phyloP scores from a whole-genome alignment of 2,329 filamentous ascomycete genomes.

The Epichloe sibirici region DNA sequence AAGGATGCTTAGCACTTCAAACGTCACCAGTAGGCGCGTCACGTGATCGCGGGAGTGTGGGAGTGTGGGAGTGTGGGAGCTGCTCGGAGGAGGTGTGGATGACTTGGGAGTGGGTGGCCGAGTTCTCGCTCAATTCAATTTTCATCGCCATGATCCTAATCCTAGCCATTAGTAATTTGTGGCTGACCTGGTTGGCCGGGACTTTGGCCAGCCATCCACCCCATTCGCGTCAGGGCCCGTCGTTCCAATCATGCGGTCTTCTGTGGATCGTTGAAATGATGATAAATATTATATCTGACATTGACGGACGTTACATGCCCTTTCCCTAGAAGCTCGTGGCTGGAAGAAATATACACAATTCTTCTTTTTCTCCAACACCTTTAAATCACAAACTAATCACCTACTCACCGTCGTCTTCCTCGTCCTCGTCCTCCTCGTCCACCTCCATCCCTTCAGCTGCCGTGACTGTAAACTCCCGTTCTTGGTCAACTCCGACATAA shows the following conservation, averaged over 20 bases:
- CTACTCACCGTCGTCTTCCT: constrained; percentile 40
- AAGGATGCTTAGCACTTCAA: constrained; percentile 19
- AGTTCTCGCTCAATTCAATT: too few relatives aligned
- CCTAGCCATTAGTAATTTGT: too few relatives aligned
- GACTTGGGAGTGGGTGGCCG: not conserved
- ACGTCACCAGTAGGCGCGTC: constrained; percentile 22
- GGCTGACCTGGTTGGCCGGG: too few relatives aligned
- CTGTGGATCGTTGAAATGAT: not conserved
- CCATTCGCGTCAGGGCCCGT: too few relatives aligned
- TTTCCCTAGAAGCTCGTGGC: not conserved
- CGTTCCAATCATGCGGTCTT: not conserved
- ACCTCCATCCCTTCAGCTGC: constrained; percentile 93
- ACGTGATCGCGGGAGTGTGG: constrained; percentile 16
- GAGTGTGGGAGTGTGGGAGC: not conserved
- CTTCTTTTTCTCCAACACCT: too few relatives aligned
- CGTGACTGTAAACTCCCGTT: constrained; percentile 73
- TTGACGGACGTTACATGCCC: not conserved
- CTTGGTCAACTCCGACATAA: constrained; percentile 94
- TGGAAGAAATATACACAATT: not conserved
- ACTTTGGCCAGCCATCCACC: too few relatives aligned
- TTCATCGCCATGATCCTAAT: too few relatives aligned
- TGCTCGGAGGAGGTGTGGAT: not conserved
- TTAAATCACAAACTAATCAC: too few relatives aligned
- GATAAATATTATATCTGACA: not conserved
- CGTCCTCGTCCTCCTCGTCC: constrained; percentile 73